Base-by-base conservation (phyloP, 2,329 filamentous ascomycete species). In the Botrytis elliptica region DNA sequence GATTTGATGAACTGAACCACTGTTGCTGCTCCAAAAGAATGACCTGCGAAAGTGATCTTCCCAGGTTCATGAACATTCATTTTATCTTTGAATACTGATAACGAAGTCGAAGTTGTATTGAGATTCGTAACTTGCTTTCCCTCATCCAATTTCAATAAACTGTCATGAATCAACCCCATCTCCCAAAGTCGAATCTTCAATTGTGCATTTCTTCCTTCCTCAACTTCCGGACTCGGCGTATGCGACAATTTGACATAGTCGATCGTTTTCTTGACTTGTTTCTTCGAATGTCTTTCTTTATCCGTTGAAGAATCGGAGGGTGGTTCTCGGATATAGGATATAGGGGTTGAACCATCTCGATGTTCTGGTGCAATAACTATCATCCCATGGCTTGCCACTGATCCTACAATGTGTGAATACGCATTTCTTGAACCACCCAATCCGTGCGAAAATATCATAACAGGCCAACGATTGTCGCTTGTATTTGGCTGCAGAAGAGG, bases 391-490 rank as follows among this genome's bases (percentile, higher is more conserved):
- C 92, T 94, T 7, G 94, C 92, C 42, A 97, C 84, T 0, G 92
- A 93, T 25, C 92, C 92, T 29, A 88, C 91, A 38, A 97, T 84
- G 79, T 95, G 91, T n/a, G 93, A 95, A 83, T 97, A 97, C 18
- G 93, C 90, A 79, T 96, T 96, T 77, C 93, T 88, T 74, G 89
- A 91, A 55, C 94, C 94, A 55, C 92, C 94, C 1, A 97, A 85
- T 0, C 94, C 94, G 80, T 97, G 94, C 1, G 93, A 96, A 83
- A 97, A 97, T 75, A 97, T 85, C 84, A 94, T 90, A 0, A 93
- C 92, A 0, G 94, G 93, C 91, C 93, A 96, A 83, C 89, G 85
- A 73, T 85, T 84, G 74, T 84, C 83, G 6, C 44, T 70, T 33
- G 71, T 69, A 4, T 33, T 73, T 74, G 89, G 79, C 74, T 84